Percentiles rank a stretch among this genome's conserved stretches.
Conservation (phyloP, 2,329 filamentous ascomycete genomes). For the Aaosphaeria pasadenensis region DNA sequence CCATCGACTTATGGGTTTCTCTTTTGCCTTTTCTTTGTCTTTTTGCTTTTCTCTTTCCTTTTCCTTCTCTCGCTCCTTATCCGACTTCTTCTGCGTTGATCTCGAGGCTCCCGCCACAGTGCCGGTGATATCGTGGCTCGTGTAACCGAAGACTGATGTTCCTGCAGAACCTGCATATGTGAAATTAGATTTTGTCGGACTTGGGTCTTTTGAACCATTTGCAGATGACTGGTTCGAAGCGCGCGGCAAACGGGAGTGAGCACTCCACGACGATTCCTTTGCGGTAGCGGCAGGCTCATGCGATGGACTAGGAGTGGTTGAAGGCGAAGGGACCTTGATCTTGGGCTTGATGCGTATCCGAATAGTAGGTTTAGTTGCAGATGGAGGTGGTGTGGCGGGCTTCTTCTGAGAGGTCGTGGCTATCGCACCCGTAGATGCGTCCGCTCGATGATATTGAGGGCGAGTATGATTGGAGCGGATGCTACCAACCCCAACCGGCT, state of each 20-base stretch:
- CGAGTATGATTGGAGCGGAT: slow-evolving; percentile 2
- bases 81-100: slow-evolving; percentile 2
- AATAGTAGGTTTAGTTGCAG: slow-evolving; percentile 12
- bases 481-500: slow-evolving; percentile 9
- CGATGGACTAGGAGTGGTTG: slow-evolving; percentile 2
- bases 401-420: background rate
- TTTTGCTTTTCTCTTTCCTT: slow-evolving; percentile 1
- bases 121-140: slow-evolving; percentile 9
- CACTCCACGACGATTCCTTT: slow-evolving; percentile 11
- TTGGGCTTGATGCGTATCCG: slow-evolving; percentile 20
- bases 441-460: slow-evolving; percentile 5
- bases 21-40: slow-evolving; percentile 3
- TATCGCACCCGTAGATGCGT: slow-evolving; percentile 9
- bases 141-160: slow-evolving; percentile 22
- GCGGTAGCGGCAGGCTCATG: background rate
- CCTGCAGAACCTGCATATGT: slow-evolving; percentile 17
- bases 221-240: slow-evolving; percentile 8
- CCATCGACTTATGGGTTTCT: slow-evolving; percentile 17
- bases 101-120: slow-evolving; percentile 4
- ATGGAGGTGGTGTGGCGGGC: background rate
- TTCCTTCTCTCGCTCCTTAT: background rate
- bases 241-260: slow-evolving; percentile 12
- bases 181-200: slow-evolving; percentile 15
- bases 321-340: slow-evolving; percentile 4
- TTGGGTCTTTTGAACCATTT: slow-evolving; percentile 8